These are phyloP conservation scores for Sabuloglossum arenarium DNA, from an alignment of 495 filamentous ascomycete species.

Conservation along the genomic window DNA sequence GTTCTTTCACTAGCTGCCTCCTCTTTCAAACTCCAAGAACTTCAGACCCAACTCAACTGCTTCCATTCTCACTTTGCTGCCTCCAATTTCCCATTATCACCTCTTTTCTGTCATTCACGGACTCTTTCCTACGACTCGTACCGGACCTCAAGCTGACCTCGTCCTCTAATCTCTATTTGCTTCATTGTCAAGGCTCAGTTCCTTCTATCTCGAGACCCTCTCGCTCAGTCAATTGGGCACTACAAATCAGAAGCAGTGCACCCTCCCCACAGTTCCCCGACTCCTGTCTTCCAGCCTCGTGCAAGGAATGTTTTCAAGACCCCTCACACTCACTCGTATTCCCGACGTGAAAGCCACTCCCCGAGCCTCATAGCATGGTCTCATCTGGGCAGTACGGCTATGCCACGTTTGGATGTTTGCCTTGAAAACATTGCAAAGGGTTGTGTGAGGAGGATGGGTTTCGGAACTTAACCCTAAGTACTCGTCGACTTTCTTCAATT, in stretches of 20 bases:
- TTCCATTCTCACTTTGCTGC: neutral
- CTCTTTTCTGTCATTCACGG: neutral
- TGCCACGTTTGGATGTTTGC: conserved; percentile 10
- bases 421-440: conserved; percentile 14
- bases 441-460: conserved; percentile 28
- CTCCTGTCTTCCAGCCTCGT: conserved; percentile 29
- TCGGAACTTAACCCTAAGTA: conserved; percentile 70
- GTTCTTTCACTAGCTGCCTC: neutral
- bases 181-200: neutral
- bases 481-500: conserved; percentile 33
- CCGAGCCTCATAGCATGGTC: conserved; percentile 26
- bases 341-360: conserved; percentile 9
- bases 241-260: conserved; percentile 29
- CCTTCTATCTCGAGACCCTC: conserved; percentile 13
- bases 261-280: conserved; percentile 50
- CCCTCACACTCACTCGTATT: conserved; percentile 19
- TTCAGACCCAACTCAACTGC: neutral
- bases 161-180: neutral
- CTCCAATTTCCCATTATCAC: neutral
- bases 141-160: neutral
- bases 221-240: conserved; percentile 15
- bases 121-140: neutral
- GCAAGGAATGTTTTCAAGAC: conserved; percentile 33
- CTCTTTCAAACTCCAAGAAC: neutral
- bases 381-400: conserved; percentile 16